Evolutionary conservation across 164 flowering plant species (phyloP).

Genomic region (Euptelea pleiosperma): DNA sequence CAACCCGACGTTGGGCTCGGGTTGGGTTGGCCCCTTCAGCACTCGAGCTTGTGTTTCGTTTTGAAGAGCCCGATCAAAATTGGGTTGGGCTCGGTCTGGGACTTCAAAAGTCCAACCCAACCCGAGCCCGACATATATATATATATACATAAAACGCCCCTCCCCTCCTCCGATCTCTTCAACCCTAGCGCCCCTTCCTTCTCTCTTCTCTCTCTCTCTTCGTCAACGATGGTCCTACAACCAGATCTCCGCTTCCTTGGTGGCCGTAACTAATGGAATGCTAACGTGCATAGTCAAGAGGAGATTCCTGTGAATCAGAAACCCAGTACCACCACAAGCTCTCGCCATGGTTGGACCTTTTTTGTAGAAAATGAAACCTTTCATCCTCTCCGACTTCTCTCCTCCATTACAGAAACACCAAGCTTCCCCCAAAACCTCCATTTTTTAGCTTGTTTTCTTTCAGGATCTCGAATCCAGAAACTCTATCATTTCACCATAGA

Average conservation of each 20-base stretch:
- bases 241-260: constrained; percentile 79
- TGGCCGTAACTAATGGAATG: constrained; percentile 69
- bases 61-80: too few relatives aligned
- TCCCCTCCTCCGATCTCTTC: too few relatives aligned
- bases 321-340: constrained; percentile 54
- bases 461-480: neutral
- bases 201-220: too few relatives aligned
- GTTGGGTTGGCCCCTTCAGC: too few relatives aligned
- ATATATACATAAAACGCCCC: too few relatives aligned
- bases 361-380: constrained; percentile 60
- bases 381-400: constrained; percentile 79
- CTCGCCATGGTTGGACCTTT: constrained; percentile 68
- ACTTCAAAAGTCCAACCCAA: too few relatives aligned
- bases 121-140: too few relatives aligned
- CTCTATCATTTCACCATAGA: constrained; percentile 15
- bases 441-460: constrained; percentile 11
- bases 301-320: constrained; percentile 73
- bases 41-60: too few relatives aligned
- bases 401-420: constrained; percentile 99
- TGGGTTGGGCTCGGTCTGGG: too few relatives aligned
- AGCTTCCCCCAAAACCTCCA: constrained; percentile 61
- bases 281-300: constrained; percentile 78
- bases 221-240: constrained; percentile 61
- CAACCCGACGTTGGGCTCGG: too few relatives aligned
- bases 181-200: too few relatives aligned